A percentile compares a stretch with the other conserved stretches of the same genome.
These are phyloP conservation scores for Cyberlindnera euphorbiae DNA, from an alignment of 805 yeast genomes.

Conservation along the genomic window DNA sequence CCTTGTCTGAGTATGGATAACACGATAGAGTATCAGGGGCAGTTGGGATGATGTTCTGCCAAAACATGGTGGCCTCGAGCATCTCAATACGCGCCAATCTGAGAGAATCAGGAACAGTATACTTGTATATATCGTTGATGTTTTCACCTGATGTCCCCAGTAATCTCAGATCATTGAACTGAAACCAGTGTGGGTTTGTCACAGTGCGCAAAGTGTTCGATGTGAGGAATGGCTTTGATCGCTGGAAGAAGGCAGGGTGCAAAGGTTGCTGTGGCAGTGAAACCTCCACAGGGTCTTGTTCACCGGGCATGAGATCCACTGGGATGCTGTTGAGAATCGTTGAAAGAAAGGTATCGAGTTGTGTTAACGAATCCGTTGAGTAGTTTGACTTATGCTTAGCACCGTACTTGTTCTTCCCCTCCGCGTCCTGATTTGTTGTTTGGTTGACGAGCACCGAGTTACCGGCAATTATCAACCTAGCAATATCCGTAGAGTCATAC, in stretches of 20 bases:
- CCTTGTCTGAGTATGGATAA: slow-evolving; percentile 70
- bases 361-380: slow-evolving; percentile 41
- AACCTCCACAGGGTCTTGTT: slow-evolving; percentile 75
- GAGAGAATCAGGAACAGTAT: slow-evolving; percentile 40
- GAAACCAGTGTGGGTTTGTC: slow-evolving; percentile 76
- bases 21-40: slow-evolving; percentile 95
- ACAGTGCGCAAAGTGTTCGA: slow-evolving; percentile 32
- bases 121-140: slow-evolving; percentile 70
- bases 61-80: slow-evolving; percentile 63
- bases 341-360: slow-evolving; percentile 55
- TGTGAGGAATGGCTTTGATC: slow-evolving; percentile 38
- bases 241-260: slow-evolving; percentile 67
- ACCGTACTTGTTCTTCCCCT: slow-evolving; percentile 35
- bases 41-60: slow-evolving; percentile 90
- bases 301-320: slow-evolving; percentile 80
- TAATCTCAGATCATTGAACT: slow-evolving; percentile 49
- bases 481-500: slow-evolving; percentile 29
- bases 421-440: slow-evolving; percentile 19
- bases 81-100: slow-evolving; percentile 40
- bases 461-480: slow-evolving; percentile 67
- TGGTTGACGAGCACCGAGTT: slow-evolving; percentile 42
- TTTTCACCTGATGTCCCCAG: slow-evolving; percentile 85
- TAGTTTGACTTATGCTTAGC: slow-evolving; percentile 50
- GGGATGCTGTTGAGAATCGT: slow-evolving; percentile 58
- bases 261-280: slow-evolving; percentile 87